These are phyloP conservation scores for Cyclospora cayetanensis DNA, from an alignment of 169 alveolate species.

Conservation along the genomic window DNA sequence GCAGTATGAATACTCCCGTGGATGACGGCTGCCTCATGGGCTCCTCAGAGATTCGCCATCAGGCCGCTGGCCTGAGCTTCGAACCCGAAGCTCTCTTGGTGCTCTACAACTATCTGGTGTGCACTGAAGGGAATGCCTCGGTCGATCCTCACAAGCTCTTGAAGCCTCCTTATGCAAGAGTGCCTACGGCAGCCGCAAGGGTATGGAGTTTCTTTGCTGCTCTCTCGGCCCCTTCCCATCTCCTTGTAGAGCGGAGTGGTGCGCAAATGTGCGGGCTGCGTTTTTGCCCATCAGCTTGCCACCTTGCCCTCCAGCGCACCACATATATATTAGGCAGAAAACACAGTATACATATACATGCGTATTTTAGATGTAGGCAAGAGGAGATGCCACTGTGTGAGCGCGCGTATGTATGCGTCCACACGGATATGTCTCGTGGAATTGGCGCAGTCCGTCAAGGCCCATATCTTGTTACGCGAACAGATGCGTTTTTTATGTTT, in stretches of 20 bases:
- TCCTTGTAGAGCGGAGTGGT: background rate
- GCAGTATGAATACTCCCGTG: background rate
- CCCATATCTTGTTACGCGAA: too few species aligned
- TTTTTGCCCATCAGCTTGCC: too few species aligned
- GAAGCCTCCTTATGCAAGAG: constrained; percentile 38
- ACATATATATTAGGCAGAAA: too few species aligned
- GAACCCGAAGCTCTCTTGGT: background rate
- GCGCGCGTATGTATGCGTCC: too few species aligned
- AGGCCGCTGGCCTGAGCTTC: background rate
- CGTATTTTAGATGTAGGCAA: too few species aligned
- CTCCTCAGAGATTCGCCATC: background rate
- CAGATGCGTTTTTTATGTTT: too few species aligned
- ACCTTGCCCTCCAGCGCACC: too few species aligned
- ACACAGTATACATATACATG: too few species aligned
- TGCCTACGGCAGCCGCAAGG: constrained; percentile 64
- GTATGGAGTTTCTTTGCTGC: background rate
- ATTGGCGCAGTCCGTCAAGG: too few species aligned
- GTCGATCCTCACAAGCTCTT: constrained; percentile 9
- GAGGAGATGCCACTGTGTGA: too few species aligned
- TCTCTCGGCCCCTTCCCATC: background rate
- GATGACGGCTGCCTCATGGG: background rate
- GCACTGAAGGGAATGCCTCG: constrained; percentile 15
- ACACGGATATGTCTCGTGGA: too few species aligned
- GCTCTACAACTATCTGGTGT: constrained; percentile 26
- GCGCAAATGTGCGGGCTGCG: too few species aligned